A percentile compares a stretch with the other conserved stretches of the same genome.
phyloP scores from a whole-genome alignment of 1,284 basidiomycete species.

The Cystobasidium slooffiae region DNA sequence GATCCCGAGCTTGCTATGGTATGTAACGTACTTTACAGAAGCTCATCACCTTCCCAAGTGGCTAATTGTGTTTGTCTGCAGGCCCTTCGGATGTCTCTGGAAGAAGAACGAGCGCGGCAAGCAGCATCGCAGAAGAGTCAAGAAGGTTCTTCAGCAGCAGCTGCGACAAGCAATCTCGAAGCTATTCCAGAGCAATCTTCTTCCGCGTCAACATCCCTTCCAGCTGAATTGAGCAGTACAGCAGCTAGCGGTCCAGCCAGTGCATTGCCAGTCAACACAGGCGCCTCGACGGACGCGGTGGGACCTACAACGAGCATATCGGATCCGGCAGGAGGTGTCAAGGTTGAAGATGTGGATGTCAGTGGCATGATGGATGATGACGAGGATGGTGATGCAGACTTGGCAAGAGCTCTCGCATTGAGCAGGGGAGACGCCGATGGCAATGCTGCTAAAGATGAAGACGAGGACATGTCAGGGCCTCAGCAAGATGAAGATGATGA shows the following conservation, averaged over 20 bases:
- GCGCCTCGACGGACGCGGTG: constrained; percentile 25
- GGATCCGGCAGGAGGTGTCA: constrained; percentile 58
- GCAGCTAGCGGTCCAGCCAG: constrained; percentile 47
- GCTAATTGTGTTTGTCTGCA: constrained; percentile 57
- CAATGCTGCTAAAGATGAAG: constrained; percentile 48
- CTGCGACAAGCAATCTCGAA: constrained; percentile 55
- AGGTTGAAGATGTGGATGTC: constrained; percentile 10
- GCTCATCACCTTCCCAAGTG: neutral
- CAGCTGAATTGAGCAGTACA: constrained; percentile 53
- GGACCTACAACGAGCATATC: constrained; percentile 48
- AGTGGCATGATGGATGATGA: constrained; percentile 45
- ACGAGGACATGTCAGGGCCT: constrained; percentile 53
- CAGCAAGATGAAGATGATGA: constrained; percentile 66
- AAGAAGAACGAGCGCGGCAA: constrained; percentile 91
- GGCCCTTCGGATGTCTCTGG: constrained; percentile 96
- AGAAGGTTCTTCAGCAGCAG: constrained; percentile 43
- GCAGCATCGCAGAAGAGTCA: constrained; percentile 60
- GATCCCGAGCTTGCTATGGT: constrained; percentile 99
- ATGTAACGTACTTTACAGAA: constrained; percentile 46
- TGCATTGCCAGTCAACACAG: constrained; percentile 18
- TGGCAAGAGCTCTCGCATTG: constrained; percentile 53
- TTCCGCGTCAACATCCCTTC: neutral
- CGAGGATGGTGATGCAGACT: constrained; percentile 51
- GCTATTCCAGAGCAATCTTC: constrained; percentile 8
- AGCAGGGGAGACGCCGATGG: constrained; percentile 54